Evolutionary conservation across 805 yeast species (phyloP), one percentile per base, ranked within the genome.

Genomic region (Hanseniaspora jakobsenii): DNA sequence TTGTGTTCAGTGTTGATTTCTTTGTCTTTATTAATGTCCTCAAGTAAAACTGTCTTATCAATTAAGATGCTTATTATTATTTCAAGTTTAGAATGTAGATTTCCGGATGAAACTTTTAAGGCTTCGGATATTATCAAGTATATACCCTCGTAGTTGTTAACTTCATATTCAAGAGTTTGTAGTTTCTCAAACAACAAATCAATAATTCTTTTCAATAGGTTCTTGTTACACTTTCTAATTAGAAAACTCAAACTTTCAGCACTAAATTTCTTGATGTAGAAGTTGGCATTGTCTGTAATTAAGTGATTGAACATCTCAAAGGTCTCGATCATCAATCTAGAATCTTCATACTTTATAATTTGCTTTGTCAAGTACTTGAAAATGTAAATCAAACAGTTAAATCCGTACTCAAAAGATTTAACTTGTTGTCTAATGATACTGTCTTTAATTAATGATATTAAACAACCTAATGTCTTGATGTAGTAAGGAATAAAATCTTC

Each of bases 171-270:
- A 3, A 63, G 43, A 56, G 62, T 39, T 44, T 42, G 27, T 60
- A 63, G 22, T 32, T 65, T 66, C 24, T 58, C 52, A 38, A 73
- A 65, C 2, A 72, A 57, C 49, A 57, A 66, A 2, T 62, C 54
- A 7, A 81, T 64, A 36, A 82, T 71, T 0, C 51, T 47, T 1
- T 57, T 53, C 38, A 86, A 61, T 6, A 71, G 62, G 1, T 67
- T 67, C 0, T 66, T 57, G 19, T 68, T 66, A 49, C 82, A 69
- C 58, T 83, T 83, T 56, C 91, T 74, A 8, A 89, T 65, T 47
- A 89, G 65, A 53, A 81, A 91, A 0, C 96, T 82, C 36, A 89
- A 60, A 0, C 95, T 91, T 60, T 89, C 96, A 0, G 95, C 86
- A 17, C 94, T 77, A 54, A 89, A 91, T 49, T 93, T 70, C 1